These are phyloP conservation scores for Copromyces sp. DNA, from an alignment of 495 filamentous ascomycete genomes.

Conservation along the genomic window DNA sequence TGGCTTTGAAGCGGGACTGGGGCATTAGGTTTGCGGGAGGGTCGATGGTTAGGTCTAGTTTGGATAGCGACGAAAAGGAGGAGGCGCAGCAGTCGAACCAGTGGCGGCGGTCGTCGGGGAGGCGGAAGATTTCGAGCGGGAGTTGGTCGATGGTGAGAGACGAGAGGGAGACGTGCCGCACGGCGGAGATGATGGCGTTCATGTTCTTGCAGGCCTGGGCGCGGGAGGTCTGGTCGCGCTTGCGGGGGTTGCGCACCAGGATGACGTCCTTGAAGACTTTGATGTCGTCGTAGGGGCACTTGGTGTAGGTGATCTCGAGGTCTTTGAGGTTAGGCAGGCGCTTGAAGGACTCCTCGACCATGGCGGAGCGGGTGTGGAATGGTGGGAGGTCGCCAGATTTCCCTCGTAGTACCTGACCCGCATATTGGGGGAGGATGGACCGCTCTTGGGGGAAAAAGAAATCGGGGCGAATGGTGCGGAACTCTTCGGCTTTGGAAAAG, in stretches of 20 bases:
- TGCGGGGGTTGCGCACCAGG: constrained; percentile 31
- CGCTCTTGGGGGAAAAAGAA: constrained; percentile 28
- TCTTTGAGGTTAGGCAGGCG: constrained; percentile 33
- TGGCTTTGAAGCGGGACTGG: constrained; percentile 24
- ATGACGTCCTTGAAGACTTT: constrained; percentile 29
- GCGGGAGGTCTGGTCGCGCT: constrained; percentile 21
- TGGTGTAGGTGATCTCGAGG: constrained; percentile 34
- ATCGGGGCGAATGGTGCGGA: constrained; percentile 31
- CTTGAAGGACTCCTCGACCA: constrained; percentile 32
- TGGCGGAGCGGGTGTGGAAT: constrained; percentile 28
- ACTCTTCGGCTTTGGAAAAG: constrained; percentile 33
- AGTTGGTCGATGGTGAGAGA: constrained; percentile 36
- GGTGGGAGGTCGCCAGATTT: constrained; percentile 23
- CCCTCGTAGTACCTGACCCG: constrained; percentile 28
- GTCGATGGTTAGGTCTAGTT: constrained; percentile 32
- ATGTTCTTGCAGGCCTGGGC: constrained; percentile 32
- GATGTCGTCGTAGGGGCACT: constrained; percentile 30
- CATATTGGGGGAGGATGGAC: constrained; percentile 26
- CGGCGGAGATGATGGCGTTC: constrained; percentile 33
- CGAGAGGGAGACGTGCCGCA: constrained; percentile 27
- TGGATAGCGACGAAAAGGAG: constrained; percentile 29
- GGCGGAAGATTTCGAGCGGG: constrained; percentile 34
- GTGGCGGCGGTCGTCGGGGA: constrained; percentile 26
- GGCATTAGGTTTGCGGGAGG: constrained; percentile 24
- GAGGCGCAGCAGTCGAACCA: constrained; percentile 37